These are phyloP conservation scores for Phaeodactylum tricornutum DNA, from an alignment of 108 stramenopile genomes.

Conservation along the genomic window DNA sequence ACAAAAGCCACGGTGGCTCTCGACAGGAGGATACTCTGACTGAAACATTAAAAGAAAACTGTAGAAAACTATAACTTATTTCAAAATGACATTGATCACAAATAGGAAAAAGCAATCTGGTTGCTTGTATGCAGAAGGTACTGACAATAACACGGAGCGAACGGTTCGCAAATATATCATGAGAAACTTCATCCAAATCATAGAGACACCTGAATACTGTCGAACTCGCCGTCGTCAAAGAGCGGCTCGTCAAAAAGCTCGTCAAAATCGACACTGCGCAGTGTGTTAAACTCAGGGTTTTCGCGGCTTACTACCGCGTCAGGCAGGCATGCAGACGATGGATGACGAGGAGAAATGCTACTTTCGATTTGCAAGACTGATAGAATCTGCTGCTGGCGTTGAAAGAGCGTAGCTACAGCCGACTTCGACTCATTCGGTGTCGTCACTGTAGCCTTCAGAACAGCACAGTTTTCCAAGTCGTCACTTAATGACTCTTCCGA, in stretches of 20 bases:
- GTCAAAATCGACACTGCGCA: conserved; percentile 1
- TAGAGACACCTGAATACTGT: no score
- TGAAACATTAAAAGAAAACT: no score
- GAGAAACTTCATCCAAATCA: no score
- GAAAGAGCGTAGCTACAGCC: not conserved
- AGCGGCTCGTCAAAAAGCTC: conserved; percentile 3
- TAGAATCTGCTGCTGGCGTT: not conserved
- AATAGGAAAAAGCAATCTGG: no score
- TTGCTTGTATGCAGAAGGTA: no score
- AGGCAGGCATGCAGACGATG: not conserved
- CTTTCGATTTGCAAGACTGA: not conserved
- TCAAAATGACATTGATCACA: no score
- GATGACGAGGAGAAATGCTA: not conserved
- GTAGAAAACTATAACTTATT: no score
- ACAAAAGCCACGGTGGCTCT: no score
- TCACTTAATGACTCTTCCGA: not conserved
- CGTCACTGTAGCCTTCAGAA: not conserved
- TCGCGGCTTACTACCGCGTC: not conserved
- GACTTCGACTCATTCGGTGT: not conserved
- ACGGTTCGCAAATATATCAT: no score
- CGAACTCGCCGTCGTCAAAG: not conserved
- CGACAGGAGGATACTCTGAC: no score
- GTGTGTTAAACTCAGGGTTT: not conserved
- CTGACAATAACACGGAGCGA: no score
- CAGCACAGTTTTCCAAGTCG: not conserved